Evolutionary conservation across 2,329 filamentous ascomycete species (phyloP), one percentile per base, ranked within the genome.

Genomic region (Dryadomyces quercus-mongolicae): DNA sequence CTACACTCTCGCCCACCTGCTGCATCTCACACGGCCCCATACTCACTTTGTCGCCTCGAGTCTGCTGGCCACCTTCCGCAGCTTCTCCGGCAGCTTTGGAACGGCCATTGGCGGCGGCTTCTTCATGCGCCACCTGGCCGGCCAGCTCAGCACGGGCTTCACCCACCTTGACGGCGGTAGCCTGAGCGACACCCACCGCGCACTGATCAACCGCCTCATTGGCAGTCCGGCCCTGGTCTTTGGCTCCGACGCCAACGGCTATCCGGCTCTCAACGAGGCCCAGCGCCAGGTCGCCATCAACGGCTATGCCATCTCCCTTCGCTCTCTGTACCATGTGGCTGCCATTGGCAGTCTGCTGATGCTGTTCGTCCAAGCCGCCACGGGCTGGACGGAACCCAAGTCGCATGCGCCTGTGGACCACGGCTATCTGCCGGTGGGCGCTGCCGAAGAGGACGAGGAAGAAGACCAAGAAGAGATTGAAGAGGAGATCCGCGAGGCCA

Each of bases 81-180:
- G 86, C 5, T 91, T 93, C 59, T 86, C 86, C 0, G 87, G 87
- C 15, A 86, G 82, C 52, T 93, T 94, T 61, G 88, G 88, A 2
- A 85, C 84, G 1, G 81, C 88, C 0, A 85, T 92, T 49, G 86
- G 87, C 2, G 88, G 88, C 2, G 88, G 88, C 0, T 73, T 87
- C 53, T 92, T 91, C 64, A 74, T 77, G 44, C 77, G 86, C 5
- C 72, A 80, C 1, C 67, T 92, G 36, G 71, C 75, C 48, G 67
- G 61, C 2, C 70, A 72, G 0, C 71, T 92, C 1, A 70, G 74
- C n/a, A 61, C 67, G 0, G 79, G 81, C 0, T 89, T 88, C 59
- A 64, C 67, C 5, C 56, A 54, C 15, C 66, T 79, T 2, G 76
- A 79, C 34, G 70, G 67, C 12, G 60, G 55, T 1, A 56, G 56